These are phyloP conservation scores for Schizophyllum amplum DNA, from an alignment of 1,284 basidiomycete genomes.

Conservation along the genomic window DNA sequence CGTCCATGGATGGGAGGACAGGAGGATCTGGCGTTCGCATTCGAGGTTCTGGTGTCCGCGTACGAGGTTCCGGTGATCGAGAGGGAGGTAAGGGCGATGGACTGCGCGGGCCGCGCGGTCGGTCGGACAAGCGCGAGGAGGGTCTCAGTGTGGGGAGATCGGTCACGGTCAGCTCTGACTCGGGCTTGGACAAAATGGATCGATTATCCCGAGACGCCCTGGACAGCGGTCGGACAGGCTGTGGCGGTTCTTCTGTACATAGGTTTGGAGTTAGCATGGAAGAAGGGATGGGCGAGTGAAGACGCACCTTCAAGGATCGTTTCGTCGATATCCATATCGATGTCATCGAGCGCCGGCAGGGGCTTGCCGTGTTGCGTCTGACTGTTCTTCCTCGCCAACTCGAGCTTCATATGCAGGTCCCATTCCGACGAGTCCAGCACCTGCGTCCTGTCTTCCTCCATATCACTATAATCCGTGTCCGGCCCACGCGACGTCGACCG, in stretches of 20 bases:
- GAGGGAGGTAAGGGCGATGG: conserved; percentile 55
- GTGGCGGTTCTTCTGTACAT: conserved; percentile 50
- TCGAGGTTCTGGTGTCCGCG: conserved; percentile 21
- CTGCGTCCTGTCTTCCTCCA: conserved; percentile 31
- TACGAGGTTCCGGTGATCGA: conserved; percentile 25
- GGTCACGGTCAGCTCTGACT: conserved; percentile 22
- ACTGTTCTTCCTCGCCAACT: conserved; percentile 75
- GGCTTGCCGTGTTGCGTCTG: conserved; percentile 56
- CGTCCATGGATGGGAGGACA: conserved; percentile 33
- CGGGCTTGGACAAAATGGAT: conserved; percentile 32
- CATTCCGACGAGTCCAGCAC: conserved; percentile 55
- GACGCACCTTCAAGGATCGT: conserved; percentile 67
- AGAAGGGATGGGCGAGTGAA: conserved; percentile 5
- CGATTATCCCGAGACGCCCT: conserved; percentile 37
- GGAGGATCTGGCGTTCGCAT: conserved; percentile 25
- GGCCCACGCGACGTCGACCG: conserved; percentile 35
- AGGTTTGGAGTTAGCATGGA: conserved; percentile 5
- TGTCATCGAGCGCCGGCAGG: conserved; percentile 24
- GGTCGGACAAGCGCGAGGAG: conserved; percentile 32
- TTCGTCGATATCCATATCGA: conserved; percentile 45
- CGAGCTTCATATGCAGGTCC: conserved; percentile 65
- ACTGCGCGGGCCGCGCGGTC: conserved; percentile 59
- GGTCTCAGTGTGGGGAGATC: not conserved
- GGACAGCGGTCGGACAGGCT: conserved; percentile 43
- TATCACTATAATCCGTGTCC: conserved; percentile 31